These are phyloP conservation scores for Eragrostis curvula DNA, from an alignment of 176 grass and related monocot species.

Conservation along the genomic window DNA sequence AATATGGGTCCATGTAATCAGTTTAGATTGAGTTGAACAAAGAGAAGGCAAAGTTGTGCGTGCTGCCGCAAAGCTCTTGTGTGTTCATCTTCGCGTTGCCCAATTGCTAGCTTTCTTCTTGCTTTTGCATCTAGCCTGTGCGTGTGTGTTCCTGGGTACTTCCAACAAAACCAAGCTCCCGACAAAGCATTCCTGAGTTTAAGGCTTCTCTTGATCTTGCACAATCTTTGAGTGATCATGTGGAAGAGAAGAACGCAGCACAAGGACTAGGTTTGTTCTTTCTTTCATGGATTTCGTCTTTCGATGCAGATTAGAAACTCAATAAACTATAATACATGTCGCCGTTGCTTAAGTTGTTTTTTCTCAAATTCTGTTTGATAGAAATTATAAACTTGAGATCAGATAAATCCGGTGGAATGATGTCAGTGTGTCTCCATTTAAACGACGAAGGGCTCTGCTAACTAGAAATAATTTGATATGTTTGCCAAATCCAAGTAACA, in stretches of 20 bases:
- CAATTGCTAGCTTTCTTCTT: too few relatives aligned
- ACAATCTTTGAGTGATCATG: conserved; percentile 76
- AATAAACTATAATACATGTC: neutral
- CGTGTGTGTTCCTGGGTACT: too few relatives aligned
- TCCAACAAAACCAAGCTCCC: conserved; percentile 58
- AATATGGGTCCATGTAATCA: too few relatives aligned
- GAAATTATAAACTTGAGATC: neutral
- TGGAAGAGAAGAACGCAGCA: conserved; percentile 94
- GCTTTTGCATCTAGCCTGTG: too few relatives aligned
- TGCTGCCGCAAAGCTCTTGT: too few relatives aligned
- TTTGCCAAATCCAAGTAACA: conserved; percentile 17
- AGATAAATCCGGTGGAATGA: neutral
- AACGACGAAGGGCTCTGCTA: neutral
- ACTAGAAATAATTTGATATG: neutral
- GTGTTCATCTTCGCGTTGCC: too few relatives aligned
- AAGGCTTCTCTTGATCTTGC: conserved; percentile 85
- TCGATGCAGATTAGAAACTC: neutral
- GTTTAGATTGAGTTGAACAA: too few relatives aligned
- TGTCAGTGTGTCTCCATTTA: neutral
- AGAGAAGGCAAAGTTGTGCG: too few relatives aligned
- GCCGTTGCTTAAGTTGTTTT: neutral
- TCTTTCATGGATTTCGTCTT: conserved; percentile 17
- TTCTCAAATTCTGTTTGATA: neutral
- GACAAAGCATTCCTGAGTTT: conserved; percentile 82
- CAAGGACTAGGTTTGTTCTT: conserved; percentile 84